Conservation (phyloP, 768 basidiomycete species). For the Trametes elegans region DNA sequence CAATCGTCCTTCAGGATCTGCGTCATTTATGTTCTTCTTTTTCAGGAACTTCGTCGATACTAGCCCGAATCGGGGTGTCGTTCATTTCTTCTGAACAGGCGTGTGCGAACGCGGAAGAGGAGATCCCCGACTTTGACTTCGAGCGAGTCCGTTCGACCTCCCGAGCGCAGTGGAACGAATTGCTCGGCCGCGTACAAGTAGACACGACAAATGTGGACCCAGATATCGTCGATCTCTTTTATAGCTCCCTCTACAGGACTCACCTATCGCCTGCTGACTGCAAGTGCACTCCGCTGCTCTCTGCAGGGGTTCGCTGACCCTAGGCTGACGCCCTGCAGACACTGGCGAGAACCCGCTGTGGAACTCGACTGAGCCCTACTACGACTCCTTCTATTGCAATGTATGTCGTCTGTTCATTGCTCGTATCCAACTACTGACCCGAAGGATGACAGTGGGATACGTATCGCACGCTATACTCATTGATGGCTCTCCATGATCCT, state of each 20-base stretch:
- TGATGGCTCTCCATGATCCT: conserved; percentile 65
- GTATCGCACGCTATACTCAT: conserved; percentile 57
- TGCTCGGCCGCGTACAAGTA: conserved; percentile 55
- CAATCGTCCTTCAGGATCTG: neutral
- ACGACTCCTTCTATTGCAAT: conserved; percentile 67
- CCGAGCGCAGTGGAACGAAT: conserved; percentile 54
- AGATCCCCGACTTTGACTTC: conserved; percentile 60
- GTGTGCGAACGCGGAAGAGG: conserved; percentile 57
- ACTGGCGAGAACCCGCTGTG: conserved; percentile 63
- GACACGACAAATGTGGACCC: conserved; percentile 44
- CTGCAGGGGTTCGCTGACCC: neutral
- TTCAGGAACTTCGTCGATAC: conserved; percentile 40
- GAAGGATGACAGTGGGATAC: conserved; percentile 53
- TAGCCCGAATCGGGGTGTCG: conserved; percentile 61
- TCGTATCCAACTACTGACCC: neutral
- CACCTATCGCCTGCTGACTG: conserved; percentile 67
- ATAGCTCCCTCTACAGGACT: conserved; percentile 62
- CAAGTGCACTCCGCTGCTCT: conserved; percentile 27
- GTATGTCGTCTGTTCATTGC: conserved; percentile 32
- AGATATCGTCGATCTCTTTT: conserved; percentile 52
- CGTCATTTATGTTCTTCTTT: neutral
- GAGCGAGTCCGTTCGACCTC: conserved; percentile 42
- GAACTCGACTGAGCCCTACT: conserved; percentile 64
- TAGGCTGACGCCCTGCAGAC: conserved; percentile 34
- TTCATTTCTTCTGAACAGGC: conserved; percentile 61